Evolutionary conservation across 768 basidiomycete species (phyloP), one percentile per base, ranked within the genome.

Genomic region (Suillus sp.): DNA sequence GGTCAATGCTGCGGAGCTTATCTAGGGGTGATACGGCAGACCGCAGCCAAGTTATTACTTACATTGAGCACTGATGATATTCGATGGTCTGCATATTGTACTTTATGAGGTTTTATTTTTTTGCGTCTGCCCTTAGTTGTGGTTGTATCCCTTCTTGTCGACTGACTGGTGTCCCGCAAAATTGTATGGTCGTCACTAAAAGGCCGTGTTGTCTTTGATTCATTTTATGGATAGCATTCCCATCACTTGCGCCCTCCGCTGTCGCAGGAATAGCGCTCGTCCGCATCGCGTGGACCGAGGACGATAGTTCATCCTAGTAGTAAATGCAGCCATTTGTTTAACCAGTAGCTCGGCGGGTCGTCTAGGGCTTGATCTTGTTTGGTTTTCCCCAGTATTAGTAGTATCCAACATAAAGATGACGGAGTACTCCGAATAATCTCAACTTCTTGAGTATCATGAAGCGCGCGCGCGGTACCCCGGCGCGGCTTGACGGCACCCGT

Each of bases 1-100:
- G 7, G 92, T 97, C 65, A 97, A 99, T 76, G 96, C 96, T 63
- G 96, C 96, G 53, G 96, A 99, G 77, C 88, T 97, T 65, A 96
- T 98, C 72, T 97, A 84, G 84, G 59, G 5, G 22, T 40, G 22
- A 27, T 20, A 57, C 18, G 11, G 20, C 56, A 40, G 25, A 30
- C 25, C 18, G 27, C 38, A 42, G 38, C 6, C 38, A 13, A 40
- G 38, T 40, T 37, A 37, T 40, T 16, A 7, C 56, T 57, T 57
- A 18, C 48, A 35, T 48, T 51, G 38, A 51, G 63, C 47, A 13
- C 30, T 56, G 58, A 62, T 40, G 62, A 59, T 64, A 53, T 37
- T 59, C 32, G 51, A 42, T 25, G 62, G 25, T 64, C 51, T 55
- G 47, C 55, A 67, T 64, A 48, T n/a, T 71, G 66, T 74, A 66